Evolutionary conservation across 768 basidiomycete species (phyloP), one percentile per base, ranked within the genome.

Genomic region (Boletus sp.): DNA sequence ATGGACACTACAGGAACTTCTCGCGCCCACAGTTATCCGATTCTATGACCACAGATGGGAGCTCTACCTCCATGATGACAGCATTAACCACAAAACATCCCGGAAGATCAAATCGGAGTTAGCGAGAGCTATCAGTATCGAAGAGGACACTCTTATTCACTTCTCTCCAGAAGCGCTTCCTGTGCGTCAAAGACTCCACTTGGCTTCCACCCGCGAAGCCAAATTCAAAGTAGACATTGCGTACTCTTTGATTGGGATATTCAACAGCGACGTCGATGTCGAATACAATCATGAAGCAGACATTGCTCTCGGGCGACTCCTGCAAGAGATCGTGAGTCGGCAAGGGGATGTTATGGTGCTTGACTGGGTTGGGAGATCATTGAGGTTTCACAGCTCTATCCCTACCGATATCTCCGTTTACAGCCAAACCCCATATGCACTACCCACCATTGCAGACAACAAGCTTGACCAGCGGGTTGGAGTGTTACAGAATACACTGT

Each of bases 301-400:
- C 0, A n/a, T 35, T 7, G 61, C 61, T 1, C 61, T 62, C 20
- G 61, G 61, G 2, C 59, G 35, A 1, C 59, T 62, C 18, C 24
- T 62, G 17, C 52, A 62, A 18, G 63, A 64, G 35, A 44, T 47
- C 1, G 51, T 64, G 9, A 48, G 53, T 20, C 63, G 57, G 5
- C 36, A 53, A 28, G 54, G 58, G 14, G 64, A 63, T 11, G 32
- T 45, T 4, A 54, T 55, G 11, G 54, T 62, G 18, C 55, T 66
- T 4, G 64, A 66, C 51, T 65, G 64, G 64, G 12, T 57, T 15
- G 64, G 64, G 18, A 17, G 37, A 20, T 15, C 61, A 30, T 65
- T 64, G 1, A 50, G 30, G 11, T 66, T 59, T 30, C 49, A 65
- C 32, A 63, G 58, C 39, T 50, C 47, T 35, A 29, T 65, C 7